Evolutionary conservation across 2,329 filamentous ascomycete genomes (phyloP), one percentile per base, ranked within the genome.

Genomic region (Beauveria sp.): DNA sequence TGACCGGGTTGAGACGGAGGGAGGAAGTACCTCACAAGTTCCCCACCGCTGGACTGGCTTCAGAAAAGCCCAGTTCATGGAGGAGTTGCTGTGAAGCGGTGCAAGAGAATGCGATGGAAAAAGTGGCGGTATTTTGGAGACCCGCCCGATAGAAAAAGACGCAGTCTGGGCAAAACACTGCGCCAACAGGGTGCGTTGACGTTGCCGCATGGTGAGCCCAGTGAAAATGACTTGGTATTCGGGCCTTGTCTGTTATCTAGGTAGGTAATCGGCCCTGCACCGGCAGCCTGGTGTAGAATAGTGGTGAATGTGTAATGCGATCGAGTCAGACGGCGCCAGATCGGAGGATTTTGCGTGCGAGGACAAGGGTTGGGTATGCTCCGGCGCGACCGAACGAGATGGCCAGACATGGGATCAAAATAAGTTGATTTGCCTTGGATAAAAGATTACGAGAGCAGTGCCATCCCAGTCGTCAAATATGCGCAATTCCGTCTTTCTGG

Each of bases 261-360:
- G 10, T 20, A 44, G 20, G 5, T 59, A 18, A 54, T 52, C 56
- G 34, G 56, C 26, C 48, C 48, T 43, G 56, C 37, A 44, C 8
- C 48, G 34, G 22, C 26, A 30, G 14, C 34, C 34, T 34, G 47
- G 9, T 30, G 43, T 3, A 18, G 18, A 30, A 16, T 30, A 50
- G 47, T 43, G 48, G 48, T 34, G 24, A 50, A 47, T 28, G 46
- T 57, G 30, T 40, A 41, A 57, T 47, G 22, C 20, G 28, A 50
- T 57, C 28, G 55, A 47, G 55, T 58, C 55, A 58, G 55, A 48
- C 56, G 56, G 56, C 34, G 48, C 47, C 56, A 43, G 40, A 59
- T 59, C 56, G 56, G 56, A 59, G 56, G 9, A 18, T n/a, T 24
- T 26, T 40, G 12, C 24, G 34, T 30, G 28, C 14, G 55, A 18